Percentiles rank a stretch among this genome's conserved stretches.
Evolutionary conservation across 73 alveolate genomes (phyloP).

Genomic region (Halteria grandinella): DNA sequence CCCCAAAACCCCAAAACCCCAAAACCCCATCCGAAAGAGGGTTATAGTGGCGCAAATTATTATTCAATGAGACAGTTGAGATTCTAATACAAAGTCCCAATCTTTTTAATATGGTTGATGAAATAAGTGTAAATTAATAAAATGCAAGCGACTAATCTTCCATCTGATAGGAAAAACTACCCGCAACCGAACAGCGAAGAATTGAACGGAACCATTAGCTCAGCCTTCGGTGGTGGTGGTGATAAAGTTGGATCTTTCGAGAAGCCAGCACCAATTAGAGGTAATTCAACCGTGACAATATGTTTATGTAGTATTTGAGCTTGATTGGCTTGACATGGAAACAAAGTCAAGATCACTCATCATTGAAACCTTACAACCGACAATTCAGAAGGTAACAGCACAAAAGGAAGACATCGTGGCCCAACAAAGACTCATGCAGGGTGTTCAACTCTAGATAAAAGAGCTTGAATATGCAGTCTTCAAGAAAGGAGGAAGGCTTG

Average conservation of each 20-base stretch:
- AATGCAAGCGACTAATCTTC: background rate
- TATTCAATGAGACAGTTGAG: background rate
- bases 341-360: conserved; percentile 25
- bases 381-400: background rate
- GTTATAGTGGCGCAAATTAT: background rate
- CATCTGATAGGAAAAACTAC: background rate
- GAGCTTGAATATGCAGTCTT: conserved; percentile 46
- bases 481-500: conserved; percentile 24
- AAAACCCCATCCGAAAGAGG: background rate
- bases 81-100: background rate
- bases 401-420: background rate
- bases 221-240: too few relatives aligned
- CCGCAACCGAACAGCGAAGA: background rate
- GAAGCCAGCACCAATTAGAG: too few relatives aligned
- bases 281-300: too few relatives aligned
- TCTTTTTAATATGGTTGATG: background rate
- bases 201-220: background rate
- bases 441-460: conserved; percentile 1
- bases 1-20: background rate
- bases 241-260: too few relatives aligned
- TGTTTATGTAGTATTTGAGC: conserved; percentile 11
- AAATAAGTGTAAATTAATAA: background rate
- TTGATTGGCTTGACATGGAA: conserved; percentile 46
- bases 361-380: conserved; percentile 18
- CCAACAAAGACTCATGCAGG: background rate